Conservation (phyloP, 441 rosid genomes). For the Gossypium trilobum region DNA sequence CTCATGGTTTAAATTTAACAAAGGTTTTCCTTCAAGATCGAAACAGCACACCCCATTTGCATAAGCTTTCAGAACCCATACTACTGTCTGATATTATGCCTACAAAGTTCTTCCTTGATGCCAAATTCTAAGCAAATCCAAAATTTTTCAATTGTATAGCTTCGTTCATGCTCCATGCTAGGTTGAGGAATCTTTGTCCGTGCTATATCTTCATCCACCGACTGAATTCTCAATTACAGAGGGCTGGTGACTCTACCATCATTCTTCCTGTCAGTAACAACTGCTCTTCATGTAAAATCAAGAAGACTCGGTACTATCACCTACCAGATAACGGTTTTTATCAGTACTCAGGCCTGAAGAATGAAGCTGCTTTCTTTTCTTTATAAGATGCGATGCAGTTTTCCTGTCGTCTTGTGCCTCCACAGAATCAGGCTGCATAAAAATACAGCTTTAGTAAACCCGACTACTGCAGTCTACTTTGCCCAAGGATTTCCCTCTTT, state of each 20-base stretch:
- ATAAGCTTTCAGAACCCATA: background rate
- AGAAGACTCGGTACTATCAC: conserved; percentile 35
- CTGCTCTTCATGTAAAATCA: conserved; percentile 14
- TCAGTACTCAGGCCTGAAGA: conserved; percentile 38
- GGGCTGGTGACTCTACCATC: background rate
- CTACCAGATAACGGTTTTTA: conserved; percentile 39
- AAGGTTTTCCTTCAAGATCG: background rate
- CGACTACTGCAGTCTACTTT: background rate
- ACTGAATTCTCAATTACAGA: background rate
- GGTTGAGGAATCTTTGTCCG: background rate
- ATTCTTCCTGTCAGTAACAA: background rate
- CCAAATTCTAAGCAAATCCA: background rate
- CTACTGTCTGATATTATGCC: background rate
- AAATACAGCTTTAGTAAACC: background rate
- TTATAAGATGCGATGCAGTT: conserved; percentile 48
- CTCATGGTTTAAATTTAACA: background rate
- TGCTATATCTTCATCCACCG: background rate
- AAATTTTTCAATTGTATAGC: background rate
- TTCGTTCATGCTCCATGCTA: background rate
- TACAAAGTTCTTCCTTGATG: background rate
- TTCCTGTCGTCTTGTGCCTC: conserved; percentile 59
- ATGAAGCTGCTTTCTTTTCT: conserved; percentile 66
- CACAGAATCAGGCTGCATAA: conserved; percentile 41
- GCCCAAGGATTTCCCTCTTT: background rate
- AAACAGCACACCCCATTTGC: background rate